A percentile compares a stretch with the other conserved stretches of the same genome.
Evolutionary conservation across 2,329 filamentous ascomycete genomes (phyloP).

Genomic region (Xylaria arbuscula): DNA sequence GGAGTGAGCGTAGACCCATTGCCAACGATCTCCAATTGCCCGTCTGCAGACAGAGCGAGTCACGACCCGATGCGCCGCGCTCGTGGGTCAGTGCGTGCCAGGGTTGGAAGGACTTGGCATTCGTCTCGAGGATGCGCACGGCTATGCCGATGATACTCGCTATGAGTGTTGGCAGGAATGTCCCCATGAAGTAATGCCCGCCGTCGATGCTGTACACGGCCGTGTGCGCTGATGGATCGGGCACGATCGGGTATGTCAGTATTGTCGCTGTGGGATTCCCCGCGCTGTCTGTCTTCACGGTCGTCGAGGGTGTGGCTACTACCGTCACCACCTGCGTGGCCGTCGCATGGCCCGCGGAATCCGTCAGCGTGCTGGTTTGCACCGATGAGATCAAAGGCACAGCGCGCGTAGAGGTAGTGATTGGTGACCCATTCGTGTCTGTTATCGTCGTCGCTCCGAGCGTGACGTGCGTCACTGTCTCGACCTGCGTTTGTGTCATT

Average conservation of each 20-base stretch:
- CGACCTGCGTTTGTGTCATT: background rate
- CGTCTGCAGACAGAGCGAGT: conserved; percentile 49
- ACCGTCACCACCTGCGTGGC: conserved; percentile 39
- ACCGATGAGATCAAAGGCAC: background rate
- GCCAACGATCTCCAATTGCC: conserved; percentile 41
- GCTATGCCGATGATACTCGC: conserved; percentile 40
- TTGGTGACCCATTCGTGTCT: background rate
- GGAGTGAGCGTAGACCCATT: conserved; percentile 41
- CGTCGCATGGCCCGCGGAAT: conserved; percentile 38
- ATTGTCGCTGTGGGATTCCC: conserved; percentile 42
- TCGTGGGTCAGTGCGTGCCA: conserved; percentile 52
- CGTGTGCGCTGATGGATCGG: background rate
- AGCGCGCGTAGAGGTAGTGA: conserved; percentile 6
- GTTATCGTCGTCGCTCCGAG: conserved; percentile 16
- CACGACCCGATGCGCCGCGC: conserved; percentile 47
- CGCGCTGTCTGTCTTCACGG: conserved; percentile 34
- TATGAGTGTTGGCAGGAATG: conserved; percentile 42
- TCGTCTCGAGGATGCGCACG: conserved; percentile 42
- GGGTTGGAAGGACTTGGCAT: conserved; percentile 50
- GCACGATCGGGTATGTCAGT: conserved; percentile 29
- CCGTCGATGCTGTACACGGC: conserved; percentile 15
- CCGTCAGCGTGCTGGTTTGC: conserved; percentile 20
- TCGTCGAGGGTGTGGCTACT: conserved; percentile 35
- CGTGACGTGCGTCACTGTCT: conserved; percentile 12
- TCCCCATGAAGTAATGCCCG: conserved; percentile 43